phyloP scores from a whole-genome alignment of 352 stramenopile genomes.

The Peronospora destructor region DNA sequence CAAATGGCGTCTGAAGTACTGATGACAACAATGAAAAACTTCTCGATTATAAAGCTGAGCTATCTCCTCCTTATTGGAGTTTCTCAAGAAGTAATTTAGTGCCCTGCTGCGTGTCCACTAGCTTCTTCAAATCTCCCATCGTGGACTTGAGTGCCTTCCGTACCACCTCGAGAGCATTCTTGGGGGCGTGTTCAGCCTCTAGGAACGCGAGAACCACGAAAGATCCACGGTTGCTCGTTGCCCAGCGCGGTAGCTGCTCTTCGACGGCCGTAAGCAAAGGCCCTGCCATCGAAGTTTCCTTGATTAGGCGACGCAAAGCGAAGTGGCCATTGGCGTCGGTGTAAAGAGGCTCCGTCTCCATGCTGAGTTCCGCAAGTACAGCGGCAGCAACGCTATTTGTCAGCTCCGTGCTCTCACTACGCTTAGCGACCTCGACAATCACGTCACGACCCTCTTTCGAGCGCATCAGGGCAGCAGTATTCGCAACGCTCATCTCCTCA shows the following conservation, averaged over 20 bases:
- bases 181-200: conserved; percentile 48
- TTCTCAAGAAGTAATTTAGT: conserved; percentile 84
- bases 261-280: conserved; percentile 48
- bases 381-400: conserved; percentile 39
- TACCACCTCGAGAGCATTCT: conserved; percentile 45
- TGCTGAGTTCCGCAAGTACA: conserved; percentile 33
- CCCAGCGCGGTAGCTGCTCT: conserved; percentile 46
- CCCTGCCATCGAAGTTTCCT: conserved; percentile 53
- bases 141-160: conserved; percentile 55
- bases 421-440: conserved; percentile 75
- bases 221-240: conserved; percentile 63
- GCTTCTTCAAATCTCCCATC: conserved; percentile 53
- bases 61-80: conserved; percentile 44
- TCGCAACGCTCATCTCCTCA: conserved; percentile 63
- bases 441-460: conserved; percentile 79
- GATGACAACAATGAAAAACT: conserved; percentile 17
- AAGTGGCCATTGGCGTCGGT: conserved; percentile 69
- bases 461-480: conserved; percentile 56
- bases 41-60: conserved; percentile 38
- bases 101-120: conserved; percentile 51
- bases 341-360: conserved; percentile 53
- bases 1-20: neutral
- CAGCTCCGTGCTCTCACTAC: conserved; percentile 44
- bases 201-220: conserved; percentile 82
- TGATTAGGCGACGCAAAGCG: conserved; percentile 66